Percentiles rank a stretch among this genome's conserved stretches.
These are phyloP conservation scores for Phytophthora pluvialis DNA, from an alignment of 352 stramenopile genomes.

Conservation along the genomic window DNA sequence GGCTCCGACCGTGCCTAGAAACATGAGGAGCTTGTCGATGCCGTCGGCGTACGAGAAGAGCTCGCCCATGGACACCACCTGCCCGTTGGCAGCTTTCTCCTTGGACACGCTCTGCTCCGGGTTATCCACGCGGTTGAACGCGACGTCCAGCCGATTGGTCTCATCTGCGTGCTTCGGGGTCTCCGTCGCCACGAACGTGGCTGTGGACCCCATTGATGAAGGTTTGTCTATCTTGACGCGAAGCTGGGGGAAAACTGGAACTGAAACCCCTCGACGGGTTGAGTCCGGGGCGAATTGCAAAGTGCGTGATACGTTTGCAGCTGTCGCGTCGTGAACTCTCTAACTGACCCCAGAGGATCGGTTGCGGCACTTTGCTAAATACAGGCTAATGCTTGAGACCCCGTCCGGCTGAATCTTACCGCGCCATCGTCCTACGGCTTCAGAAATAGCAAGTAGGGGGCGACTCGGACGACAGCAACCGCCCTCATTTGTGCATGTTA, in stretches of 20 bases:
- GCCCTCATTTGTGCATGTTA: background rate
- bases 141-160: constrained; percentile 35
- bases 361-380: constrained; percentile 21
- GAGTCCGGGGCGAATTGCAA: constrained; percentile 11
- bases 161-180: constrained; percentile 24
- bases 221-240: background rate
- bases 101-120: constrained; percentile 11
- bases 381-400: constrained; percentile 2
- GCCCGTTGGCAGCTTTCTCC: constrained; percentile 33
- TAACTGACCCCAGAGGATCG: background rate
- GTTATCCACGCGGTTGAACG: constrained; percentile 33
- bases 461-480: background rate
- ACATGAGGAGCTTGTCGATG: constrained; percentile 65
- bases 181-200: constrained; percentile 26
- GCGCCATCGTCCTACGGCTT: constrained; percentile 22
- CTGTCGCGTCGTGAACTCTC: constrained; percentile 12
- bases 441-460: constrained; percentile 13
- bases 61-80: constrained; percentile 49
- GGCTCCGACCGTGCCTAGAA: constrained; percentile 48
- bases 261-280: background rate
- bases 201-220: constrained; percentile 25
- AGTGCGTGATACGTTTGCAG: constrained; percentile 23
- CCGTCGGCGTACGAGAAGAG: constrained; percentile 68
- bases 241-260: constrained; percentile 10
- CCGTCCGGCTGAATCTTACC: constrained; percentile 17